Percentiles rank a stretch among this genome's conserved stretches.
phyloP scores from a whole-genome alignment of 2,329 filamentous ascomycete genomes.

The Elsinoe fawcettii region DNA sequence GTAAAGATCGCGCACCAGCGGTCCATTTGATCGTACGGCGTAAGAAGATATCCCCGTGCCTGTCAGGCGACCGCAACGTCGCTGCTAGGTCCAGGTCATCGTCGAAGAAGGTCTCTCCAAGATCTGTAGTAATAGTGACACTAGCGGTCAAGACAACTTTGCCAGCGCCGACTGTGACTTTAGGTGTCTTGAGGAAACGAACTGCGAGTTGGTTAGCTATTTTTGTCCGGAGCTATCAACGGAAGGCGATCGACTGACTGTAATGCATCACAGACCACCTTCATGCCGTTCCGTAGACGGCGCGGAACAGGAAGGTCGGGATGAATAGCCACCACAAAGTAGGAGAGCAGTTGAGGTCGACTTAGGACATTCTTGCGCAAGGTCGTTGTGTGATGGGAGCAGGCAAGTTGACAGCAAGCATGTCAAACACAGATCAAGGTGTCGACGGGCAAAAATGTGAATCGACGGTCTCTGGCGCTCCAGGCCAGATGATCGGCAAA shows the following conservation, averaged over 20 bases:
- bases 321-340: neutral
- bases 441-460: neutral
- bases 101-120: constrained; percentile 58
- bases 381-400: neutral
- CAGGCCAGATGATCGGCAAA: constrained; percentile 3
- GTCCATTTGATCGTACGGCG: constrained; percentile 40
- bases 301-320: neutral
- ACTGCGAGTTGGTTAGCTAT: constrained; percentile 28
- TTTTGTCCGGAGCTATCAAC: neutral
- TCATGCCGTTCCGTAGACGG: neutral
- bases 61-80: constrained; percentile 28
- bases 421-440: neutral
- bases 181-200: constrained; percentile 60
- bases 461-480: neutral
- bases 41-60: constrained; percentile 34
- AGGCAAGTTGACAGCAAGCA: neutral
- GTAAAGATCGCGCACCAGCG: constrained; percentile 37
- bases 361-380: neutral
- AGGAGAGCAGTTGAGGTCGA: neutral
- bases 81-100: constrained; percentile 38
- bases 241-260: constrained; percentile 14
- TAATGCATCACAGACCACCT: constrained; percentile 21
- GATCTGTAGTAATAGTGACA: constrained; percentile 60
- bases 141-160: constrained; percentile 41
- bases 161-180: constrained; percentile 35